Base-by-base conservation (phyloP, 495 filamentous ascomycete species). In the Hyaloscypha finlandica region DNA sequence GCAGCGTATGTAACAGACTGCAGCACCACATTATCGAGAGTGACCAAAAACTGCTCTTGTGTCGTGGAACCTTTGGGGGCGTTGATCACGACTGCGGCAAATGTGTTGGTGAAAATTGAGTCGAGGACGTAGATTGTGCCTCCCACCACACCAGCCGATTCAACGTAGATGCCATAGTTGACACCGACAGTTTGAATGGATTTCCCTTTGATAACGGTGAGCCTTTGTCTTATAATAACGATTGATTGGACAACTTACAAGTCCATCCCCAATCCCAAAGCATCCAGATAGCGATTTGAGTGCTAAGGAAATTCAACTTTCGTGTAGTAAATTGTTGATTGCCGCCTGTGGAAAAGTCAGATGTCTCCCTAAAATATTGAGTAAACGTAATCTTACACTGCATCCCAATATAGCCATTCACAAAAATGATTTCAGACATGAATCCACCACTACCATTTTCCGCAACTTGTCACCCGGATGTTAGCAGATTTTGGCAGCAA, bases 381-480 rank as follows among this genome's bases (percentile, higher is more conserved):
- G n/a, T 22, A 61, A 45, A 5, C 70, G n/a, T 22, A 61, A 45
- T 11, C 70, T 48, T 68, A 63, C 37, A n/a, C n/a, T 48, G 32
- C 14, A 20, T 20, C 12, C 56, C 56, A 35, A 59, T 59, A 16
- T 48, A 58, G 8, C 73, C 69, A 39, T 72, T 72, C 2, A 39
- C n/a, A 42, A 74, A 73, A 8, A 16, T 66, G 3, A 76, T 20
- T 29, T 75, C 76, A 9, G 58, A 62, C 20, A 78, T 56, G 30
- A 74, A 75, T 19, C 74, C 74, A 37, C 75, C 77, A 25, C 72
- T 75, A 20, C 81, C 81, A 67, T 83, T 80, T 67, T 83, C 81
- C 53, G 42, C 42, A 48, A 4, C 42, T 48, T 14, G 3, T 72
- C 61, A 25, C 75, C 71, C 25, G 69, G 54, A 29, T 73, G 74